Percentiles rank a stretch among this genome's conserved stretches.
Evolutionary conservation across 2,329 filamentous ascomycete species (phyloP).

Genomic region (Neonectria punicea): DNA sequence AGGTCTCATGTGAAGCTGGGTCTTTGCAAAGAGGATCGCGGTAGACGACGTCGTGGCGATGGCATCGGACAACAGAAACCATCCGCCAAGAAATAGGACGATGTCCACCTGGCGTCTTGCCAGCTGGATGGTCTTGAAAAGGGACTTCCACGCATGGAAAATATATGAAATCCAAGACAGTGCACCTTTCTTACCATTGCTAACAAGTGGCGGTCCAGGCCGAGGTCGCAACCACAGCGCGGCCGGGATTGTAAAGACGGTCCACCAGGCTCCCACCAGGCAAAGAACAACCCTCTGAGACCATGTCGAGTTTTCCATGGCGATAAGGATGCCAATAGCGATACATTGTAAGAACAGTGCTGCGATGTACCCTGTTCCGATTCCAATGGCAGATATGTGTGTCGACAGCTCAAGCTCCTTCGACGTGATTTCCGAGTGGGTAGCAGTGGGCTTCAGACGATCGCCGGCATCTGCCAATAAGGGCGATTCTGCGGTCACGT

Average conservation of each 20-base stretch:
- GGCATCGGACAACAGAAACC: conserved; percentile 94
- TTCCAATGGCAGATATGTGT: conserved; percentile 89
- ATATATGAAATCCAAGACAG: conserved; percentile 75
- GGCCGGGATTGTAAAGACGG: conserved; percentile 87
- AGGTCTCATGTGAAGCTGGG: conserved; percentile 87
- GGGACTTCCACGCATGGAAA: conserved; percentile 83
- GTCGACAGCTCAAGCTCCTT: conserved; percentile 84
- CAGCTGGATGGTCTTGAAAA: conserved; percentile 81
- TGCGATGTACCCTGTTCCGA: conserved; percentile 92
- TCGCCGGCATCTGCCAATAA: conserved; percentile 54
- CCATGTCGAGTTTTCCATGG: conserved; percentile 81
- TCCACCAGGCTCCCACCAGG: conserved; percentile 92
- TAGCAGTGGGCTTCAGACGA: conserved; percentile 52
- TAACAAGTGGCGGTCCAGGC: conserved; percentile 82
- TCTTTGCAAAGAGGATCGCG: conserved; percentile 95
- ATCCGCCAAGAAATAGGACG: conserved; percentile 82
- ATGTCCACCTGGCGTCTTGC: conserved; percentile 80
- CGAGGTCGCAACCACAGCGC: conserved; percentile 88
- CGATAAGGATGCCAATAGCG: conserved; percentile 80
- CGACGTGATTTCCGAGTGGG: conserved; percentile 64
- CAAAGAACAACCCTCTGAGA: conserved; percentile 89
- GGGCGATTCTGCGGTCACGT: conserved; percentile 58
- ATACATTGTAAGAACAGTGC: conserved; percentile 86
- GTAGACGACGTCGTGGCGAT: conserved; percentile 96
- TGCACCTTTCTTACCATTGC: conserved; percentile 50